Percentiles rank a stretch among this genome's conserved stretches.
These are phyloP conservation scores for Elaeis oleifera DNA, from an alignment of 202 grass and related monocot species.

Conservation along the genomic window DNA sequence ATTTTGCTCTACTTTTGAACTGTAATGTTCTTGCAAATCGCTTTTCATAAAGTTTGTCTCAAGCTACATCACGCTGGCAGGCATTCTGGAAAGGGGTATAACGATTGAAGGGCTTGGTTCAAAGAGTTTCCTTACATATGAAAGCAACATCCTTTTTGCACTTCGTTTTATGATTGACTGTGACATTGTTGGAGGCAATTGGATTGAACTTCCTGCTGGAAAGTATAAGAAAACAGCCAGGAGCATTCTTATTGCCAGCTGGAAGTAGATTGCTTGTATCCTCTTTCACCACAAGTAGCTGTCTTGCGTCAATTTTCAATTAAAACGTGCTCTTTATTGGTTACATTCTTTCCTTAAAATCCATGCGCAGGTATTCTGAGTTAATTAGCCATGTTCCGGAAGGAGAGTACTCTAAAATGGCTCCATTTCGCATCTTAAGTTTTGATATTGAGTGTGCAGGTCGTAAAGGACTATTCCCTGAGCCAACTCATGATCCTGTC, in stretches of 20 bases:
- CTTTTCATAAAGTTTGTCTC: not conserved
- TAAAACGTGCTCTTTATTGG: conserved; percentile 9
- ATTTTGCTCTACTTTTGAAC: too few relatives aligned
- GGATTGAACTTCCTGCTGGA: conserved; percentile 81
- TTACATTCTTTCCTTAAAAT: conserved; percentile 36
- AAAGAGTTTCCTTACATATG: conserved; percentile 84
- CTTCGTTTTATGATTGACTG: conserved; percentile 98
- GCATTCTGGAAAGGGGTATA: conserved; percentile 90
- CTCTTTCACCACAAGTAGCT: conserved; percentile 24
- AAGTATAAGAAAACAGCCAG: conserved; percentile 78
- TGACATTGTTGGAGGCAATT: conserved; percentile 92
- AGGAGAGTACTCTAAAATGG: conserved; percentile 90
- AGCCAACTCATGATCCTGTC: conserved; percentile 95
- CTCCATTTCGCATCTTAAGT: conserved; percentile 91
- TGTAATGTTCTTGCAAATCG: too few relatives aligned
- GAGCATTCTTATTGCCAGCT: conserved; percentile 81
- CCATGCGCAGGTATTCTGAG: conserved; percentile 60
- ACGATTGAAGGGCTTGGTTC: conserved; percentile 74
- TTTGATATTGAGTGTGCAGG: conserved; percentile 98
- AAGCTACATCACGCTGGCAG: conserved; percentile 33
- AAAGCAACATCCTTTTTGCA: conserved; percentile 98
- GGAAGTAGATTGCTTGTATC: conserved; percentile 90
- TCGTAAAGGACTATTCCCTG: conserved; percentile 94
- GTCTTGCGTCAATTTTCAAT: conserved; percentile 14
- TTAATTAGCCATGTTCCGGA: conserved; percentile 78